Evolutionary conservation across 164 flowering plant genomes (phyloP), one percentile per base, ranked within the genome.

Genomic region (Piper longum): DNA sequence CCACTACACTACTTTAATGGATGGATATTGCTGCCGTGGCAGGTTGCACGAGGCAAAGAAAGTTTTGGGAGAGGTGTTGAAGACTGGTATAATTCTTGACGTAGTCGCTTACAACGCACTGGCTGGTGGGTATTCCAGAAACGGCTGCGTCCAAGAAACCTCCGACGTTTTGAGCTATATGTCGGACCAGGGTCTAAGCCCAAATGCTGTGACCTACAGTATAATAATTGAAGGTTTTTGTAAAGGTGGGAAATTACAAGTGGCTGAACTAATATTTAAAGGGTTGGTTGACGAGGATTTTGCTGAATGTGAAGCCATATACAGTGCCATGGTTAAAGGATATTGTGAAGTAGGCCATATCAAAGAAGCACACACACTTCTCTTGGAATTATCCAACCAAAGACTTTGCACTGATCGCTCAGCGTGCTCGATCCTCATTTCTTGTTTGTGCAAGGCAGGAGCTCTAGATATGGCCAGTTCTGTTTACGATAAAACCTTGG

Each of bases 221-320:
- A 67, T 65, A 61, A 71, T 89, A n/a, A 83, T 91, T 72, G 77
- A 84, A 73, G 87, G 92, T 67, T 76, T 91, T 14, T 87, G 90
- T 61, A 67, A 67, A 12, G 80, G 73, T 58, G 87, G 87, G 42
- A 82, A 79, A 68, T 78, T 81, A 54, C 65, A 75, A 69, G 85
- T 87, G 70, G 98, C 98, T 63, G 84, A 81, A 77, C 61, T 4
- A 2, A 80, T 78, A 67, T 71, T 85, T 14, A 56, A 64, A 61
- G 61, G 68, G 57, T 69, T 87, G 62, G 71, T 76, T 65, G 79
- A 71, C 9, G 82, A 82, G 72, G 71, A 60, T 17, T 42, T 64
- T n/a, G 62, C 45, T 42, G 63, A 54, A 18, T 62, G 78, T 64
- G 54, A 56, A 11, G 80, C 70, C 61, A 79, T 74, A 66, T 85